Evolutionary conservation across 768 basidiomycete species (phyloP), one percentile per base, ranked within the genome.

Genomic region (Hygrocybe punicea): DNA sequence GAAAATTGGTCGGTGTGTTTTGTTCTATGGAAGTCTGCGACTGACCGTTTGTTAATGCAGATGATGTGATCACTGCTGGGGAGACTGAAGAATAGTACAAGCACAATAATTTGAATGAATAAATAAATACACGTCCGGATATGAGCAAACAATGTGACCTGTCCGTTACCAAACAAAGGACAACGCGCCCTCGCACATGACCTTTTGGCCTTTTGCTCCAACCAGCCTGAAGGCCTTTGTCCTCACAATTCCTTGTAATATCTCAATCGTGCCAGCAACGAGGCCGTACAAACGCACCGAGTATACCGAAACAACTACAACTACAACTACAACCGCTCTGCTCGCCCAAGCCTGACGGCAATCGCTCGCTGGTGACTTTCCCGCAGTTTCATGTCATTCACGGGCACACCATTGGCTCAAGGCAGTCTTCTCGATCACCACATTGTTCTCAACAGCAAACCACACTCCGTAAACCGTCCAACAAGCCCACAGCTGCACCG

Each of bases 401-500:
- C 87, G 70, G 81, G 84, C 71, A 91, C 89, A 70, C 87, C 89
- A 56, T 74, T 91, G 63, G 86, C 85, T 75, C 86, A 89, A 84
- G 86, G 85, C 78, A 87, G 89, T 81, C 85, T 89, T 76, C 83
- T 91, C 69, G 88, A 90, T 81, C 88, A 86, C 70, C 76, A 78
- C 70, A 80, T 87, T 51, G 91, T 92, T 68, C 83, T 89, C 70
- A 85, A 84, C 58, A 89, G 87, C 77, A 72, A 72, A 56, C 67
- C 70, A 60, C 71, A 72, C 51, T 71, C 70, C 17, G 71, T 71
- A 35, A 71, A 71, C 61, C 72, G 73, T 53, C 71, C 70, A 17
- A 70, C 71, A 29, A 70, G 70, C 49, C 74, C 78, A 23, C 71
- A 72, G 54, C 72, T 72, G 45, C 23, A 13, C 29, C 29, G 11